phyloP scores from a whole-genome alignment of 1,284 basidiomycete species.

The Ustilago crameri region DNA sequence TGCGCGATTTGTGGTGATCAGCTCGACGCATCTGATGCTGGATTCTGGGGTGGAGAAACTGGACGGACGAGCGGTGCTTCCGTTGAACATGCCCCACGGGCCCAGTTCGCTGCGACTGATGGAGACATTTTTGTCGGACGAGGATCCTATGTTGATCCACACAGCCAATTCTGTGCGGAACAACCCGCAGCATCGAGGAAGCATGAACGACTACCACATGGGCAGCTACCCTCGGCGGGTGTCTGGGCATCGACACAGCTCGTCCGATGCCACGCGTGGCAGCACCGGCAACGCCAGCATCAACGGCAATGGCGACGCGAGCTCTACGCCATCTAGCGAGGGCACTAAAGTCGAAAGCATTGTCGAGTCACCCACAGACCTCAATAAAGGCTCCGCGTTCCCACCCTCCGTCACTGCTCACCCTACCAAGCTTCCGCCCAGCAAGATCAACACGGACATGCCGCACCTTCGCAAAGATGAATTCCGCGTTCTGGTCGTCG shows the following conservation, averaged over 20 bases:
- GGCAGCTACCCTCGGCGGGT: conserved; percentile 3
- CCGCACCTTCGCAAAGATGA: conserved; percentile 13
- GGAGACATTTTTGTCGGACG: conserved; percentile 41
- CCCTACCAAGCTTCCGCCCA: conserved; percentile 3
- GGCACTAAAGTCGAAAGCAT: conserved; percentile 7
- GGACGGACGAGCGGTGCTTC: conserved; percentile 32
- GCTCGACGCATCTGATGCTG: conserved; percentile 12
- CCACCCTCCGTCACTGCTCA: background rate
- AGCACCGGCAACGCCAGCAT: background rate
- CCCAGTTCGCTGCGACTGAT: conserved; percentile 42
- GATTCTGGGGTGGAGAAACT: conserved; percentile 21
- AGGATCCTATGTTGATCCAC: conserved; percentile 38
- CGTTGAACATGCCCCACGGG: conserved; percentile 51
- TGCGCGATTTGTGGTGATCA: conserved; percentile 33
- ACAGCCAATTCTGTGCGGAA: conserved; percentile 9
- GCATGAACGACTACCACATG: conserved; percentile 15
- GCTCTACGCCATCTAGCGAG: background rate
- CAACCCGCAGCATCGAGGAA: conserved; percentile 16
- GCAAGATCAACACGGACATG: conserved; percentile 15
- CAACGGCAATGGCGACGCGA: conserved; percentile 1
- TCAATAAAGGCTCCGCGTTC: background rate
- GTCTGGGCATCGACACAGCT: conserved; percentile 7
- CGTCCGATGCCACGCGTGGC: conserved; percentile 3
- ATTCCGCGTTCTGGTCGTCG: conserved; percentile 56
- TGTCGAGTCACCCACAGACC: background rate